Conservation (phyloP, 805 yeast species). For the Wickerhamomyces xylosicus region DNA sequence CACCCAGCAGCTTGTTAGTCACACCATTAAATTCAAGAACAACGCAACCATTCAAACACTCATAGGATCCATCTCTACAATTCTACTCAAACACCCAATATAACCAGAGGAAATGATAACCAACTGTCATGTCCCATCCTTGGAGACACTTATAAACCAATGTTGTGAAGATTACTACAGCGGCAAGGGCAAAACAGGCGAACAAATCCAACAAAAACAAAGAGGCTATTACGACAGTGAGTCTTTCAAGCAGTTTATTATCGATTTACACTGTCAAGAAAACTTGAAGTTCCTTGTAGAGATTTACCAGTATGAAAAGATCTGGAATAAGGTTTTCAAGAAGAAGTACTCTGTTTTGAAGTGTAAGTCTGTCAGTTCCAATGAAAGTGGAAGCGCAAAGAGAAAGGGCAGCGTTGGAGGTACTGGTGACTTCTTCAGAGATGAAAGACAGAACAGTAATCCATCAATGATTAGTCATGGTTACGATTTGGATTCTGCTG, state of each 20-base stretch:
- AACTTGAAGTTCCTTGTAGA: slow-evolving; percentile 34
- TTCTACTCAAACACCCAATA: no score
- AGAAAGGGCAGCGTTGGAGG: background rate
- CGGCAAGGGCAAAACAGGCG: slow-evolving; percentile 1
- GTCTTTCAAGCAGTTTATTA: slow-evolving; percentile 25
- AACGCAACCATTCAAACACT: no score
- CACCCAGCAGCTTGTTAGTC: no score
- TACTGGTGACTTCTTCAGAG: background rate
- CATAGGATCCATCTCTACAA: no score
- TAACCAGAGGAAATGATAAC: background rate
- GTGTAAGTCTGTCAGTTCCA: slow-evolving; percentile 15
- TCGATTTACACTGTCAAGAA: slow-evolving; percentile 33
- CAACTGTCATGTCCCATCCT: slow-evolving; percentile 10
- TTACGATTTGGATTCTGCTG: background rate
- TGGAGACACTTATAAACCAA: slow-evolving; percentile 19
- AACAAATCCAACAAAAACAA: background rate
- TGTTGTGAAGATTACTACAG: slow-evolving; percentile 18
- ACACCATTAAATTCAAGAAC: no score
- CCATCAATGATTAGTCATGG: background rate
- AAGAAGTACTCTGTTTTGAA: slow-evolving; percentile 21
- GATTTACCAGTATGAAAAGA: slow-evolving; percentile 34
- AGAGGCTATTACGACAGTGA: slow-evolving; percentile 7
- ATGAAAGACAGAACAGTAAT: background rate
- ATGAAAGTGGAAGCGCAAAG: background rate
- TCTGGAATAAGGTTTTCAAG: slow-evolving; percentile 25